phyloP scores from a whole-genome alignment of 192 early-diverging fungal species.

The Endogone sp. region DNA sequence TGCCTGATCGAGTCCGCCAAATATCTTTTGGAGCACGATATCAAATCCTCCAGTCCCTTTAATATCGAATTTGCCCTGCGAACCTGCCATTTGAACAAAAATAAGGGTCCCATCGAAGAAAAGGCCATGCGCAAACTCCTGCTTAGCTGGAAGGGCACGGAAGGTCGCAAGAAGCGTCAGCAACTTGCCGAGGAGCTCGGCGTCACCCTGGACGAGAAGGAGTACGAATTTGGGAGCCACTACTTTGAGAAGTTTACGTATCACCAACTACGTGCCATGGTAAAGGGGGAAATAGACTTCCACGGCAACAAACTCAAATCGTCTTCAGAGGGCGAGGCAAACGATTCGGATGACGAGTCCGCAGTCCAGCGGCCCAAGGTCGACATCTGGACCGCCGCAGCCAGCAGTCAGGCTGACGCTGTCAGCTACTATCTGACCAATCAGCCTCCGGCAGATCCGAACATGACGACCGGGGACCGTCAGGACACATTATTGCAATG shows the following conservation, averaged over 20 bases:
- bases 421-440: neutral
- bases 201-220: constrained; percentile 25
- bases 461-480: neutral
- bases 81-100: constrained; percentile 33
- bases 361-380: neutral
- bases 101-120: neutral
- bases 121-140: constrained; percentile 7
- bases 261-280: constrained; percentile 26
- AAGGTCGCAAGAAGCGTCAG: constrained; percentile 25
- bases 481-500: neutral
- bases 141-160: constrained; percentile 34
- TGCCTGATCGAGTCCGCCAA: constrained; percentile 11
- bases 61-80: constrained; percentile 33
- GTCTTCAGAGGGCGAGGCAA: neutral
- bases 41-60: constrained; percentile 27
- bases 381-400: neutral
- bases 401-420: neutral
- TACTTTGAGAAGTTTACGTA: constrained; percentile 26
- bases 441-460: neutral
- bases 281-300: constrained; percentile 10
- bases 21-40: constrained; percentile 34
- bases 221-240: constrained; percentile 32
- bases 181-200: constrained; percentile 31
- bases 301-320: constrained; percentile 5
- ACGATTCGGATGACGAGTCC: neutral